Base-by-base conservation (phyloP, 2,329 filamentous ascomycete genomes). In the Teratosphaeria epicoccoides region DNA sequence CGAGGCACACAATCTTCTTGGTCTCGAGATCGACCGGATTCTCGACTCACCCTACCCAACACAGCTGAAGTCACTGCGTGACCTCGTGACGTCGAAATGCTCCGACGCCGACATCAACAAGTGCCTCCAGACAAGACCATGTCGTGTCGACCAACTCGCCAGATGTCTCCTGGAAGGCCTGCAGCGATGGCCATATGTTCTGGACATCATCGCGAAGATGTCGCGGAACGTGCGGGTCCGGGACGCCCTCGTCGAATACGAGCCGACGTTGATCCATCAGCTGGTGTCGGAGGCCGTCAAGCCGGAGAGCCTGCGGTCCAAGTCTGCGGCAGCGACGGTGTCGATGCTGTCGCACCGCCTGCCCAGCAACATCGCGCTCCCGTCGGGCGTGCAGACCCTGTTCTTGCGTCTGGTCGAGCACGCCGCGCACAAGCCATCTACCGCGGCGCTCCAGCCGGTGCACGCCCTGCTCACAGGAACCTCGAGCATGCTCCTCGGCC, bases 71-170 rank as follows among this genome's bases (percentile, higher is more conserved):
- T 47, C 43, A n/a, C 57, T 73, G 11, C 63, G 67, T 28, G 59
- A 63, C 26, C 59, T 72, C 14, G 60, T 70, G n/a, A 55, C 55
- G 40, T 54, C 59, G 5, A 53, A 53, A 40, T 66, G 65, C 37
- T 61, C 71, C 20, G 53, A 60, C 14, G 52, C 59, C 12, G 65
- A 66, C 4, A 66, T 81, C 12, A 63, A 63, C 6, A 62, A 63
- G 23, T 80, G 76, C 73, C 71, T 75, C 2, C 61, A 70, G 28
- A 69, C 65, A 17, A 73, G 77, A 52, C 70, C 70, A 24, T 81
- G 78, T 59, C 73, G 75, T 47, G 63, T 79, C 45, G 64, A 66
- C 10, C 62, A 66, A 22, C 64, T 82, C 22, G 69, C 70, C 12
- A 66, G 65, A n/a, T 64, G 66, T 28, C 59, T 79, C n/a, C 61